These are phyloP conservation scores for Ogataea sp. DNA, from an alignment of 805 yeast genomes.

Conservation along the genomic window DNA sequence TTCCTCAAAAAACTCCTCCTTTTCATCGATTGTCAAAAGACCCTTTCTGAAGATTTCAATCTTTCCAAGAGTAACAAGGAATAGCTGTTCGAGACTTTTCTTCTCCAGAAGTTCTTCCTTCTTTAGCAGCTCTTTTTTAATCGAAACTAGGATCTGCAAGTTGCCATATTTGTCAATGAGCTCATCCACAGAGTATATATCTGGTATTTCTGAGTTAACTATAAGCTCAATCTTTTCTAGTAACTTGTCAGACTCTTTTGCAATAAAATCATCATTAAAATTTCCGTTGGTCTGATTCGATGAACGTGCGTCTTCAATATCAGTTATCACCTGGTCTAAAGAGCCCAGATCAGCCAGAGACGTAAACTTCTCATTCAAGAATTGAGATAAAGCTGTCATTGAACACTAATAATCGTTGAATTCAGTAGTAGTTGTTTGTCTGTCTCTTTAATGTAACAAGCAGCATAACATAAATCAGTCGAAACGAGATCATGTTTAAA, in stretches of 20 bases:
- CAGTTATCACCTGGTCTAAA: constrained; percentile 20
- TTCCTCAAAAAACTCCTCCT: too few relatives aligned
- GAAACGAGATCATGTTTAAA: too few relatives aligned
- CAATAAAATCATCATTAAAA: neutral
- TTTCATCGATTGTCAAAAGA: too few relatives aligned
- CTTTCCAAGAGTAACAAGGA: neutral
- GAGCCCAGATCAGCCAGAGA: constrained; percentile 26
- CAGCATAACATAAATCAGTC: too few relatives aligned
- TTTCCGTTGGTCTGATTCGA: neutral
- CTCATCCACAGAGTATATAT: constrained; percentile 3
- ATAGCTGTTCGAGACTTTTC: constrained; percentile 1
- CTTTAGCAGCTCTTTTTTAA: constrained; percentile 8
- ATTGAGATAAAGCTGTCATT: too few relatives aligned
- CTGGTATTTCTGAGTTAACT: constrained; percentile 3
- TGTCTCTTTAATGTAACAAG: too few relatives aligned
- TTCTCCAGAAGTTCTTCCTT: constrained; percentile 5
- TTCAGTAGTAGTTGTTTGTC: too few relatives aligned
- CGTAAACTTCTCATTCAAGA: constrained; percentile 28
- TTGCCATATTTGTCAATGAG: constrained; percentile 11
- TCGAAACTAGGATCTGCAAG: constrained; percentile 10
- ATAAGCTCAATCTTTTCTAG: neutral
- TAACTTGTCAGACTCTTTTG: neutral
- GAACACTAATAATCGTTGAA: too few relatives aligned
- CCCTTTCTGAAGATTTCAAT: neutral
- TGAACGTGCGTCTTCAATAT: constrained; percentile 16